phyloP scores from a whole-genome alignment of 164 flowering plant genomes.

The Vitis cinerea region DNA sequence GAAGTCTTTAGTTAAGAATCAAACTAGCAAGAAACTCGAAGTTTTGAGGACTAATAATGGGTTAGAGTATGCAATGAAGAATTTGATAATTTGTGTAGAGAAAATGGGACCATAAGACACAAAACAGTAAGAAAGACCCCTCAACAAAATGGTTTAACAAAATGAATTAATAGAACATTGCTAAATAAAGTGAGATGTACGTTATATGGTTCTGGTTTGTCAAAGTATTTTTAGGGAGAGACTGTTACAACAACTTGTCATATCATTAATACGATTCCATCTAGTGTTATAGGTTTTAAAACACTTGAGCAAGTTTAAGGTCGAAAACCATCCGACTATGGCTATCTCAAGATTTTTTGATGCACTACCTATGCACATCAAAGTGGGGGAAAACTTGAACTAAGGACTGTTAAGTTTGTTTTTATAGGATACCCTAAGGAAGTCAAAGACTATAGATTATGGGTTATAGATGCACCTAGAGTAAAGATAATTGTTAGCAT shows the following conservation, averaged over 20 bases:
- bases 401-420: neutral
- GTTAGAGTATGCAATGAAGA: neutral
- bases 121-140: neutral
- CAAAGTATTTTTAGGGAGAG: conserved; percentile 4
- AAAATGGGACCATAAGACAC: neutral
- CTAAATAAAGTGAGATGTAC: neutral
- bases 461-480: neutral
- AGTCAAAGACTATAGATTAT: conserved; percentile 2
- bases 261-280: neutral
- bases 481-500: too few species aligned
- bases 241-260: neutral
- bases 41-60: neutral
- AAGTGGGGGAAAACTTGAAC: neutral
- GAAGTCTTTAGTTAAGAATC: neutral
- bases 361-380: neutral
- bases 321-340: neutral
- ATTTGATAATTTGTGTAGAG: neutral
- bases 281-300: too few species aligned
- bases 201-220: neutral
- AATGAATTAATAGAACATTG: neutral
- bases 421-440: conserved; percentile 1
- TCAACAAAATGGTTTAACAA: neutral
- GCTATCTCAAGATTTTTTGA: neutral
- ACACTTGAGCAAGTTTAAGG: neutral
- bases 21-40: neutral